Evolutionary conservation across 257 asterid species (phyloP).

Genomic region (Perilla frutescens): DNA sequence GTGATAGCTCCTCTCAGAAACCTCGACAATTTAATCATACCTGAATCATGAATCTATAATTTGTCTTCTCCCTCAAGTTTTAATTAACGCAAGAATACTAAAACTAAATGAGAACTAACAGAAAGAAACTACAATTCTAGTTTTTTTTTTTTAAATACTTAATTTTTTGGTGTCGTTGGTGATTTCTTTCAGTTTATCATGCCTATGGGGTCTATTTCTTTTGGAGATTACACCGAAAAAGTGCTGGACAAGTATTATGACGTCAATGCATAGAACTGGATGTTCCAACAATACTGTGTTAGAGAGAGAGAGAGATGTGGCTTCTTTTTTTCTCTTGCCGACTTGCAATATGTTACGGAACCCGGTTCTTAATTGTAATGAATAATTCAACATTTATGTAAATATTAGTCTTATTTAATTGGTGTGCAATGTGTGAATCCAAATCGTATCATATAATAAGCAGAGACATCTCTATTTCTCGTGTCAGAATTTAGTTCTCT

Average conservation of each 20-base stretch:
- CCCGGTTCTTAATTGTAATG: neutral
- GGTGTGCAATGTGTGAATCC: neutral
- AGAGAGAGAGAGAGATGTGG: neutral
- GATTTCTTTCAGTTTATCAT: constrained; percentile 51
- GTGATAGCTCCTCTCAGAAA: too few species aligned
- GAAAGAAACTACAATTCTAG: neutral
- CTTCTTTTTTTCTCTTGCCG: neutral
- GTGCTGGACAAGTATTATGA: constrained; percentile 90
- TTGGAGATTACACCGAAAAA: constrained; percentile 89
- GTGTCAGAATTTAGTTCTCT: too few species aligned
- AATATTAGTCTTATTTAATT: neutral
- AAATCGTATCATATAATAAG: too few species aligned
- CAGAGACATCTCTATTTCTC: too few species aligned
- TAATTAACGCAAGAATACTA: neutral
- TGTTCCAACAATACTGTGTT: neutral
- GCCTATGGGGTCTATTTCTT: constrained; percentile 68
- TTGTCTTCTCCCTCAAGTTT: too few species aligned
- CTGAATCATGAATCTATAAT: too few species aligned
- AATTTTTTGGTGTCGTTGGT: neutral
- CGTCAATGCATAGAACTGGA: constrained; percentile 41
- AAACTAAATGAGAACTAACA: neutral
- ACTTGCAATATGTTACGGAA: too few species aligned
- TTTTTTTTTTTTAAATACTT: neutral
- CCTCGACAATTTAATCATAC: too few species aligned
- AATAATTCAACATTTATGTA: neutral